Evolutionary conservation across 192 early-diverging fungal genomes (phyloP), one percentile per base, ranked within the genome.

Genomic region (Spizellomyces punctatus): DNA sequence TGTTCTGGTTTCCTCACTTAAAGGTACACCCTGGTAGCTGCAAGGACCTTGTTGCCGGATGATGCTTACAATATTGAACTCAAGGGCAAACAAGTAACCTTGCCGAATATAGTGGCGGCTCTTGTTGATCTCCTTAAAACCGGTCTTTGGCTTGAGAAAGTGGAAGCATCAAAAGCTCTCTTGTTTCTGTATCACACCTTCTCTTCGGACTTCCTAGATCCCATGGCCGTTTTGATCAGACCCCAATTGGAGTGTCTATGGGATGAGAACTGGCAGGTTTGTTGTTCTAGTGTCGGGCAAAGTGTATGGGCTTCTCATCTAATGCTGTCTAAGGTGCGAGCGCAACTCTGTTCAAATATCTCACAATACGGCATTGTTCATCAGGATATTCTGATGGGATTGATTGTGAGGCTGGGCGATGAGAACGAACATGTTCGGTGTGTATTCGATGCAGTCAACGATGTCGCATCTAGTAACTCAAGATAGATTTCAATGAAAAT

Each of bases 1-100:
- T 52, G 58, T 76, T 78, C 58, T 83, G 81, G 81, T 83, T 83
- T 68, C 81, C 81, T 16, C 78, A 76, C 50, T 57, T 82, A 10
- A 56, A 66, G 71, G 81, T 82, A 48, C 72, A 52, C 16, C 16
- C 27, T 36, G 27, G 42, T 36, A 6, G 17, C 36, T 5, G 17
- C 14, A 54, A 54, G 14, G 17, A 12, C 50, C 2, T n/a, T 19
- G 50, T 54, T 54, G 17, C 50, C 17, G 4, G 1, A 54, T 19
- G 17, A 54, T 19, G 19, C 43, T 36, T 19, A 36, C 66, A 22
- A 44, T 5, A 10, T 10, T 36, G 45, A 58, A 43, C 42, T 42
- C 17, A 57, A 68, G 78, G 79, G 69, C 19, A 76, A 49, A 50
- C 74, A 79, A 76, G 17, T 74, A 17, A 76, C 72, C 17, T 49